Evolutionary conservation across 2,329 filamentous ascomycete species (phyloP).

Genomic region (Colletotrichum sansevieriae): DNA sequence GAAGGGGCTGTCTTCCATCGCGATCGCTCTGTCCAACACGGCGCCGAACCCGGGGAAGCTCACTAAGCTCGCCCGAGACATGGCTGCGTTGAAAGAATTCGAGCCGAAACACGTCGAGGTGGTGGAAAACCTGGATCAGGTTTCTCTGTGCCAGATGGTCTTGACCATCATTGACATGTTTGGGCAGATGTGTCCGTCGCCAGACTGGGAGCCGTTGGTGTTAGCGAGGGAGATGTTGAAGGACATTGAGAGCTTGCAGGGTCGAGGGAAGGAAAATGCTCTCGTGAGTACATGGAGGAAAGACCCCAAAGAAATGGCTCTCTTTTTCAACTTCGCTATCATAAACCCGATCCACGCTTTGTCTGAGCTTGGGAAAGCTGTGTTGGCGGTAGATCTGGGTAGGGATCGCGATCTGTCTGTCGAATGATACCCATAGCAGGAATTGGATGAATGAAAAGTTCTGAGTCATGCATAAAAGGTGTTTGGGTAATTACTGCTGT

Average conservation of each 20-base stretch:
- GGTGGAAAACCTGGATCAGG: slow-evolving; percentile 60
- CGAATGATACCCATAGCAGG: slow-evolving; percentile 23
- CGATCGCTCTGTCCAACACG: slow-evolving; percentile 65
- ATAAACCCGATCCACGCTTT: slow-evolving; percentile 61
- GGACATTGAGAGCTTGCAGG: slow-evolving; percentile 62
- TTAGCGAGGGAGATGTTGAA: slow-evolving; percentile 61
- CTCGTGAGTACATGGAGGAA: slow-evolving; percentile 60
- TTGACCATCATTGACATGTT: slow-evolving; percentile 61
- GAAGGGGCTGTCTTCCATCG: slow-evolving; percentile 64
- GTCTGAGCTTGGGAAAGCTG: slow-evolving; percentile 58
- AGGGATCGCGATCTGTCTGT: slow-evolving; percentile 22
- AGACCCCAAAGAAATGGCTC: slow-evolving; percentile 53
- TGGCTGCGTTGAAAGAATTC: slow-evolving; percentile 41
- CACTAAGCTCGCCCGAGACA: slow-evolving; percentile 45
- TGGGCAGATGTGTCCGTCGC: slow-evolving; percentile 56
- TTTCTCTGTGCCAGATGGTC: slow-evolving; percentile 66
- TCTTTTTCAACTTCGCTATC: slow-evolving; percentile 65
- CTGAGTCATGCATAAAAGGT: background rate
- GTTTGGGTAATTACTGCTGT: background rate
- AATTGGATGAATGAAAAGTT: background rate
- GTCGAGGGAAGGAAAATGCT: slow-evolving; percentile 58
- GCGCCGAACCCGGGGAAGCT: slow-evolving; percentile 54
- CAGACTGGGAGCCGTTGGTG: slow-evolving; percentile 60
- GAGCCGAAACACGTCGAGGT: slow-evolving; percentile 4
- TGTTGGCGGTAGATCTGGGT: slow-evolving; percentile 58